Percentiles rank a stretch among this genome's conserved stretches.
Evolutionary conservation across 768 basidiomycete species (phyloP).

Genomic region (Inosperma sp.): DNA sequence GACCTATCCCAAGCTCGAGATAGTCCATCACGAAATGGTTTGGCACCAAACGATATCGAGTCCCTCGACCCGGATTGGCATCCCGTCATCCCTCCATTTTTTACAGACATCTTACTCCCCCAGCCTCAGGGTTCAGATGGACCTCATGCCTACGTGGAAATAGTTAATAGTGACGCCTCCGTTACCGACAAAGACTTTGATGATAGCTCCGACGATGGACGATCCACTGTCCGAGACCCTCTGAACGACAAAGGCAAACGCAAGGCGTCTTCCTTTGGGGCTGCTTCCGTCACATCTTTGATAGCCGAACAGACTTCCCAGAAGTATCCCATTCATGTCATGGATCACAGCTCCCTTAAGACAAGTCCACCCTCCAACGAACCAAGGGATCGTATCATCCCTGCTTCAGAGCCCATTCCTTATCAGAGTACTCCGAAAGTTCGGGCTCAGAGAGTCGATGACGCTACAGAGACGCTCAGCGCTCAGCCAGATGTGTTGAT

Average conservation of each 20-base stretch:
- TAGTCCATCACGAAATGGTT: constrained; percentile 50
- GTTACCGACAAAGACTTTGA: constrained; percentile 24
- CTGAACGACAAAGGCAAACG: constrained; percentile 47
- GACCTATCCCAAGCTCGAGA: constrained; percentile 46
- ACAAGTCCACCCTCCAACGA: not conserved
- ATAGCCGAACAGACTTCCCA: constrained; percentile 41
- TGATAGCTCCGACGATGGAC: constrained; percentile 27
- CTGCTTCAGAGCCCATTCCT: constrained; percentile 12
- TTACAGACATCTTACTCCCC: constrained; percentile 39
- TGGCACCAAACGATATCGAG: constrained; percentile 43
- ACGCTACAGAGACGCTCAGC: constrained; percentile 1
- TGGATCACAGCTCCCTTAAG: constrained; percentile 31
- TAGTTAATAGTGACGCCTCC: constrained; percentile 38
- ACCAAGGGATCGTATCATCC: not conserved
- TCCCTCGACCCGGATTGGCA: constrained; percentile 66
- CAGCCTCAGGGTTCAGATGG: constrained; percentile 27
- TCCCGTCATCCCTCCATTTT: constrained; percentile 36
- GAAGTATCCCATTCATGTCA: constrained; percentile 63
- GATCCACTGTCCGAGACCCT: constrained; percentile 27
- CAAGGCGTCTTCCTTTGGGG: constrained; percentile 35
- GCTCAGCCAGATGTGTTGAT: constrained; percentile 3
- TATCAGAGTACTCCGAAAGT: constrained; percentile 38
- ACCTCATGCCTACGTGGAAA: constrained; percentile 64
- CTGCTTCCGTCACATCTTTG: constrained; percentile 36
- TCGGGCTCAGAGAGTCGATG: constrained; percentile 13